Evolutionary conservation across 2,329 filamentous ascomycete species (phyloP).

Genomic region (Talaromyces sp.): DNA sequence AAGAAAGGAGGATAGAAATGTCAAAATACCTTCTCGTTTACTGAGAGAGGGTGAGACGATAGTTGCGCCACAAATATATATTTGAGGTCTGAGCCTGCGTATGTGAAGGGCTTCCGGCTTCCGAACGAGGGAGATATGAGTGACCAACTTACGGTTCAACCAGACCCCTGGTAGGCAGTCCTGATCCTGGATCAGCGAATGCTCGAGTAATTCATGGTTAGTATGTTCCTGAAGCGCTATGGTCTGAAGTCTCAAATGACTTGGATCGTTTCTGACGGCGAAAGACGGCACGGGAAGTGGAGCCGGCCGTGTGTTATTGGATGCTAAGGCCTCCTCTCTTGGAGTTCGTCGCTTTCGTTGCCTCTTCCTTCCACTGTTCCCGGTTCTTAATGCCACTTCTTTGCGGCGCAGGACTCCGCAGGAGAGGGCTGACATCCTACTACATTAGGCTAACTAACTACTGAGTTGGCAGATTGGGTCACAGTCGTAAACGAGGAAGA

Average conservation of each 20-base stretch:
- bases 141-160: neutral
- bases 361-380: neutral
- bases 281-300: slow-evolving; percentile 14
- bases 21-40: neutral
- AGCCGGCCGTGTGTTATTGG: slow-evolving; percentile 9
- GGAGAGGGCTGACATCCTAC: neutral
- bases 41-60: neutral
- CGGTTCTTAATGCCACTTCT: slow-evolving; percentile 2
- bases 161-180: neutral
- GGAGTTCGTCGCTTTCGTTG: neutral
- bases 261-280: slow-evolving; percentile 1
- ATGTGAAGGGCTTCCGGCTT: neutral
- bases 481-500: neutral
- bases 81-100: neutral
- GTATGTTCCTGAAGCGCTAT: neutral
- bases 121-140: neutral
- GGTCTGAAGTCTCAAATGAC: neutral
- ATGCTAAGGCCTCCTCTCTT: slow-evolving; percentile 4
- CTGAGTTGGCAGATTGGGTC: neutral
- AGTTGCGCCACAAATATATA: neutral
- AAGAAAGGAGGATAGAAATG: neutral
- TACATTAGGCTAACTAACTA: neutral
- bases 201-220: neutral
- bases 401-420: slow-evolving; percentile 1
- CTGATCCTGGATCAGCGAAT: neutral